Conservation (phyloP, 495 filamentous ascomycete genomes). For the Annulohypoxylon maeteangense region DNA sequence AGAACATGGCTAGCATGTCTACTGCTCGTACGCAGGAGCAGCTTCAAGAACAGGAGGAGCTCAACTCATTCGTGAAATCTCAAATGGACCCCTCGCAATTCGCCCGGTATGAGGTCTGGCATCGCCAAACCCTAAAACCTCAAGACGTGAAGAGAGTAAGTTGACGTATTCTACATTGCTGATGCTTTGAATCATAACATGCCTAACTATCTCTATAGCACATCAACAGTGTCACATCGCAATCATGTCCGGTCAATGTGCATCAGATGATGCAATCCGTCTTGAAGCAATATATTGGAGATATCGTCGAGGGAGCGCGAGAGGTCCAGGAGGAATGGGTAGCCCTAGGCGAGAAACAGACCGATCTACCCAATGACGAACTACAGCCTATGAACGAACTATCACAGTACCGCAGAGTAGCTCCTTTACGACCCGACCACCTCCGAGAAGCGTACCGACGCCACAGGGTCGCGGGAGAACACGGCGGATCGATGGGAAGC, state of each 20-base stretch:
- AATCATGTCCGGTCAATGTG: conserved; percentile 82
- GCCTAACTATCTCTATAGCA: conserved; percentile 60
- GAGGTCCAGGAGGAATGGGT: conserved; percentile 84
- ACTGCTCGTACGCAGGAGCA: conserved; percentile 70
- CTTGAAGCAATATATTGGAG: conserved; percentile 85
- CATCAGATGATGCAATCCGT: conserved; percentile 82
- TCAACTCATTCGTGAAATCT: conserved; percentile 70
- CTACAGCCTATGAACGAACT: conserved; percentile 42
- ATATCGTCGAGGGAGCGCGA: conserved; percentile 82
- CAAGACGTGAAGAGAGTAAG: conserved; percentile 63
- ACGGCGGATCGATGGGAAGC: conserved; percentile 75
- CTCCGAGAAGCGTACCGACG: conserved; percentile 81
- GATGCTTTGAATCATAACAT: not conserved
- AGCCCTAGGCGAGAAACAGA: conserved; percentile 63
- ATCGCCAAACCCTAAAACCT: conserved; percentile 70
- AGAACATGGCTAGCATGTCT: conserved; percentile 65
- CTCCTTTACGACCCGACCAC: conserved; percentile 83
- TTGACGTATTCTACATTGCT: not conserved
- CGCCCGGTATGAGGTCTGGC: conserved; percentile 77
- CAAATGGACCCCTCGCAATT: conserved; percentile 76
- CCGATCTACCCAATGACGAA: conserved; percentile 51
- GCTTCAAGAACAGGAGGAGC: conserved; percentile 72
- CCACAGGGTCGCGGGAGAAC: conserved; percentile 72
- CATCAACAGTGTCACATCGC: conserved; percentile 87
- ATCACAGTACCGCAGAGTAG: conserved; percentile 60